phyloP scores from a whole-genome alignment of 2,329 filamentous ascomycete genomes.

The Xylogone sp. region DNA sequence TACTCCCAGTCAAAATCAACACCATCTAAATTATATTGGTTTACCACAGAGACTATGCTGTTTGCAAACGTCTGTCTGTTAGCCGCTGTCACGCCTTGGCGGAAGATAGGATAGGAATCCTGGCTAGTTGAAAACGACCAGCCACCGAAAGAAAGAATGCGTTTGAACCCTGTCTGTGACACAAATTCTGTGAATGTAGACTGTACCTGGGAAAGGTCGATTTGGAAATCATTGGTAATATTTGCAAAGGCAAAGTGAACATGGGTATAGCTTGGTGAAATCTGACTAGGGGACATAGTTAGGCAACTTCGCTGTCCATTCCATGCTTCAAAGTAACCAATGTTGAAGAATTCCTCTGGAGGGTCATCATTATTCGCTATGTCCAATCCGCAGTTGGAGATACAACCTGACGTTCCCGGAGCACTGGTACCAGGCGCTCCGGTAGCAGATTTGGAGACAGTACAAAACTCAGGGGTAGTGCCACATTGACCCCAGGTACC shows the following conservation, averaged over 20 bases:
- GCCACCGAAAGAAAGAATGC: conserved; percentile 38
- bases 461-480: conserved; percentile 31
- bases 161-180: conserved; percentile 22
- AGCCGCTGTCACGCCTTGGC: conserved; percentile 24
- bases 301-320: conserved; percentile 24
- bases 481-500: conserved; percentile 35
- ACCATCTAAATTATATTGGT: conserved; percentile 27
- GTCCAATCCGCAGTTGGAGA: conserved; percentile 36
- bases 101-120: conserved; percentile 32
- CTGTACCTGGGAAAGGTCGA: conserved; percentile 17
- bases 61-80: conserved; percentile 30
- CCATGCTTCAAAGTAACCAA: conserved; percentile 30
- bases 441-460: conserved; percentile 17
- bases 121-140: conserved; percentile 36
- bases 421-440: conserved; percentile 30
- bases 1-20: conserved; percentile 31
- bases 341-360: conserved; percentile 7
- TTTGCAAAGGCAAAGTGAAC: conserved; percentile 32
- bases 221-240: conserved; percentile 26
- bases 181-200: conserved; percentile 30
- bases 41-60: conserved; percentile 29
- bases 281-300: conserved; percentile 17
- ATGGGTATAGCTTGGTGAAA: conserved; percentile 19
- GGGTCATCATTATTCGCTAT: conserved; percentile 28
- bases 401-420: conserved; percentile 28